These are phyloP conservation scores for Sicyos baderoa DNA, from an alignment of 306 rosid genomes.

Conservation along the genomic window DNA sequence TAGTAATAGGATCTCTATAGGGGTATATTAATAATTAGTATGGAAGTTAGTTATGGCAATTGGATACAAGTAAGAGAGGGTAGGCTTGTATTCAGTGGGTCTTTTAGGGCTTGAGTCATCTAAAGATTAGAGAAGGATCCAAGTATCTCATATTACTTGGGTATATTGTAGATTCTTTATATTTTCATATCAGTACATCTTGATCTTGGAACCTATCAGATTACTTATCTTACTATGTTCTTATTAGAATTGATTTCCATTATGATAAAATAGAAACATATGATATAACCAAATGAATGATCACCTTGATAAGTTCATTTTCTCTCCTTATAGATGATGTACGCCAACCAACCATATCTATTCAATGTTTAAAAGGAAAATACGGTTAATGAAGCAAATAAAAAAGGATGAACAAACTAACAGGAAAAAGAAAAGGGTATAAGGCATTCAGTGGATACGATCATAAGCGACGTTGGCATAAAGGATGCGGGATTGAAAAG, in stretches of 20 bases:
- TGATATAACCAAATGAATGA: conserved; percentile 17
- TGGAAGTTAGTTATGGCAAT: no score
- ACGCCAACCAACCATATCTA: conserved; percentile 99
- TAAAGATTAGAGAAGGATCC: no score
- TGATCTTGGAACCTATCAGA: no score
- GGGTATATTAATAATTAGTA: no score
- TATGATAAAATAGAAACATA: conserved; percentile 20
- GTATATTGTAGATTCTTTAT: no score
- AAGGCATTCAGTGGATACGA: conserved; percentile 52
- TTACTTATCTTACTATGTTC: background rate
- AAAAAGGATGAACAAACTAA: background rate
- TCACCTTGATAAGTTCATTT: conserved; percentile 66
- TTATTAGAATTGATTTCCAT: background rate
- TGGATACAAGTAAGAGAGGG: no score
- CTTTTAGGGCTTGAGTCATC: no score
- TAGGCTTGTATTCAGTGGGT: no score
- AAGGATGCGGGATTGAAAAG: conserved; percentile 58
- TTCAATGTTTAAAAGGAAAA: conserved; percentile 23
- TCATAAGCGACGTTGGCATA: conserved; percentile 95
- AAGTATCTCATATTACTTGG: no score
- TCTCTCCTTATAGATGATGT: conserved; percentile 95
- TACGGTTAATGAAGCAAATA: conserved; percentile 22
- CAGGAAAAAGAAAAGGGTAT: background rate
- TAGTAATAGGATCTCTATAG: no score
- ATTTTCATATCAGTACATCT: no score